Evolutionary conservation across 345 rosid genomes (phyloP), one percentile per base, ranked within the genome.

Genomic region (Dipteronia sinensis): DNA sequence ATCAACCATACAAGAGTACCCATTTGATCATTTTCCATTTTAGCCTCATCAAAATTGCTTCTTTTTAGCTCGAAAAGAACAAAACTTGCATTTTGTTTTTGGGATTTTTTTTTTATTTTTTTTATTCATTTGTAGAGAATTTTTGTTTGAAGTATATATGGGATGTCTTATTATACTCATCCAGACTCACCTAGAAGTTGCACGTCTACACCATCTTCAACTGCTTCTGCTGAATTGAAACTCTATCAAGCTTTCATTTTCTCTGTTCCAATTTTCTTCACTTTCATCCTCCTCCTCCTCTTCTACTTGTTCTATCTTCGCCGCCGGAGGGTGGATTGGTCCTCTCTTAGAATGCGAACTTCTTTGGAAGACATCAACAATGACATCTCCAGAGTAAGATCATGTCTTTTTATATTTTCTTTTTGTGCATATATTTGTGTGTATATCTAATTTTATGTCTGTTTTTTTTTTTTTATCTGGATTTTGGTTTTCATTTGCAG

Each of bases 251-350:
- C 96, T 73, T 89, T 94, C 53, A 90, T 94, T 42, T 92, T 92
- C 31, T 86, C 93, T 4, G 93, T 91, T 2, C 97, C 98, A 51
- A 86, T 94, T 55, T 87, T 94, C 83, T 94, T 93, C 89, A 85
- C 92, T 76, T 90, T 91, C 77, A 55, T 90, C 46, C 85, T 94
- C 58, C 89, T 94, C 53, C 88, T 92, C 82, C 78, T 93, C 84
- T 92, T 94, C 78, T 94, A 92, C 81, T 74, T 90, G 80, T 85
- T 92, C 84, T 94, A 89, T 75, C 93, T 92, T 74, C 98, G 96
- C 74, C 93, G 92, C 69, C 76, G 86, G 58, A 81, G 92, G 53
- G 88, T 80, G 4, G 94, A 92, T 82, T 84, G 91, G 91, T 79
- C 86, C 46, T 88, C 97, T 58, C 89, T 91, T 27, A 83, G 90